Evolutionary conservation across 2,329 filamentous ascomycete species (phyloP), one percentile per base, ranked within the genome.

Genomic region (Harringtonia lauricola): DNA sequence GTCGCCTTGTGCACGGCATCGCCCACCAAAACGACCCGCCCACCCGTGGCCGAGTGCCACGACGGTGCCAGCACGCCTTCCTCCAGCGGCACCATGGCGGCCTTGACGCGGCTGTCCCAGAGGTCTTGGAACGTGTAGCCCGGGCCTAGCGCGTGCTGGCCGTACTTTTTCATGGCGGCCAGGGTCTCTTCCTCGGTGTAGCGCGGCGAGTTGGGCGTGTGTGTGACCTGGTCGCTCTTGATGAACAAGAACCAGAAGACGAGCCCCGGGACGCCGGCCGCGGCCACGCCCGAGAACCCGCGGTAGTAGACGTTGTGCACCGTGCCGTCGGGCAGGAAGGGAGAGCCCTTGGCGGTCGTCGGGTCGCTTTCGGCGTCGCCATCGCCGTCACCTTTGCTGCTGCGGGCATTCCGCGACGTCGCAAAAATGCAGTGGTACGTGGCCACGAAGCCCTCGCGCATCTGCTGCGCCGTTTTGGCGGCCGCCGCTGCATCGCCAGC

Each of bases 121-220:
- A 55, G 44, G 40, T 53, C 50, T 6, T 39, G 34, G 18, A 47
- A 53, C 3, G 51, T 56, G 38, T 39, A 39, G 26, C 18, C 38
- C 14, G 38, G 26, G 12, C 38, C 38, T n/a, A 30, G 8, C 4
- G 15, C 18, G 13, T 31, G 17, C 26, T 30, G 26, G 28, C 38
- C 26, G 28, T 31, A 31, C 7, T 21, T 15, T 9, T 39, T 28
- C 3, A 39, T 39, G 17, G 22, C 18, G 38, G 38, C 38, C 3
- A 14, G 21, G 12, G 36, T 26, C 19, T 37, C 12, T 4, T 14
- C 19, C 9, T 37, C 36, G 36, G 19, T 24, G 21, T 15, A 37
- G 8, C 36, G 36, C 28, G 38, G 22, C 38, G 38, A 21, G 36
- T 28, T 18, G 12, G 36, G 36, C 36, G 24, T 28, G 24, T 10